Conservation (phyloP, 192 early-diverging fungal species). For the Linnemannia schmuckeri region DNA sequence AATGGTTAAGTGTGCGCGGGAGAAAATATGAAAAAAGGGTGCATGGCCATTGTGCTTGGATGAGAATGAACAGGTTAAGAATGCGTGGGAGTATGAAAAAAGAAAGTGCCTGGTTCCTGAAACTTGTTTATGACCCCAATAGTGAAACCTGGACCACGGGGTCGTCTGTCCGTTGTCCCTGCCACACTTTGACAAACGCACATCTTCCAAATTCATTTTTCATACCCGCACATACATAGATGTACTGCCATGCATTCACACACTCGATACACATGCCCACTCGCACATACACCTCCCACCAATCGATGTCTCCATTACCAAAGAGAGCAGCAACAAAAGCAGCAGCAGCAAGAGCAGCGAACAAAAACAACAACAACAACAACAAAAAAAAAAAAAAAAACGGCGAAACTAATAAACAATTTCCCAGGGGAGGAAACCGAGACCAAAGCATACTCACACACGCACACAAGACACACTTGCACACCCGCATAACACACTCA, state of each 20-base stretch:
- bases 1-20: no score
- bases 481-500: no score
- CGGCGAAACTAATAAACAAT: conserved; percentile 11
- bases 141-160: neutral
- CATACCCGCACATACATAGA: no score
- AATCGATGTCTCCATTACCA: neutral
- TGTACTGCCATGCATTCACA: no score
- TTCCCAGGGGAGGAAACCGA: neutral
- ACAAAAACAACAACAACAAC: neutral
- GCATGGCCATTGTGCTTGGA: neutral
- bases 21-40: neutral
- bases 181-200: neutral
- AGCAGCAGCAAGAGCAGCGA: neutral
- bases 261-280: neutral
- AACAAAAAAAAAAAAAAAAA: neutral
- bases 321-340: conserved; percentile 5
- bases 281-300: neutral
- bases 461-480: no score
- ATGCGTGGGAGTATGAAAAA: neutral
- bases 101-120: conserved; percentile 1
- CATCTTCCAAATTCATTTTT: no score
- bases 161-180: neutral
- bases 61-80: neutral
- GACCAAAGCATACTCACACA: neutral
- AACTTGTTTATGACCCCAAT: neutral